These are phyloP conservation scores for Tulasnella sp. DNA, from an alignment of 768 basidiomycete genomes.

Conservation along the genomic window DNA sequence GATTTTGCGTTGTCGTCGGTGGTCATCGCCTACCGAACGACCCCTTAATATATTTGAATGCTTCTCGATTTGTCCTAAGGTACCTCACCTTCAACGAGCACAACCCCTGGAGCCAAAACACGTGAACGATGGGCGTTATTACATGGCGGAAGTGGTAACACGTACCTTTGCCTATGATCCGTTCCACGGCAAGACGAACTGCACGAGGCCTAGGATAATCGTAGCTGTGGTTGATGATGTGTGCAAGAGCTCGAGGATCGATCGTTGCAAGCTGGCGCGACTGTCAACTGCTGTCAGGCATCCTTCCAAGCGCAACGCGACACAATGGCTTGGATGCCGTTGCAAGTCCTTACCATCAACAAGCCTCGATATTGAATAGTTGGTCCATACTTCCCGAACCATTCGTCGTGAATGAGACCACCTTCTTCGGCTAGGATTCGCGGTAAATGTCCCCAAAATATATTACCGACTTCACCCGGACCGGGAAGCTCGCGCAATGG, in stretches of 20 bases:
- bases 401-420: constrained; percentile 32
- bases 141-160: not conserved
- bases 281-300: not conserved
- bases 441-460: constrained; percentile 37
- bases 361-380: constrained; percentile 36
- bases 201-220: constrained; percentile 12
- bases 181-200: not conserved
- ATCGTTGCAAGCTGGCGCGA: constrained; percentile 1
- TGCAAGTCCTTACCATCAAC: constrained; percentile 22
- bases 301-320: not conserved
- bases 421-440: constrained; percentile 34
- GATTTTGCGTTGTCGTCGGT: constrained; percentile 5
- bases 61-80: too few species aligned
- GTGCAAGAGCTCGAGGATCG: constrained; percentile 8
- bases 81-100: constrained; percentile 14
- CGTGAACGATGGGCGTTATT: not conserved
- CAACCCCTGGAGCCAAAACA: not conserved
- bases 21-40: not conserved
- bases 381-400: constrained; percentile 38
- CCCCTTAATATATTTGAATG: not conserved
- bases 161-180: constrained; percentile 9
- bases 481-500: constrained; percentile 5
- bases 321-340: too few species aligned
- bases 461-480: not conserved
- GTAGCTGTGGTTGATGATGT: constrained; percentile 13